Evolutionary conservation across 345 rosid genomes (phyloP).

Genomic region (Noccaea bulbosa): DNA sequence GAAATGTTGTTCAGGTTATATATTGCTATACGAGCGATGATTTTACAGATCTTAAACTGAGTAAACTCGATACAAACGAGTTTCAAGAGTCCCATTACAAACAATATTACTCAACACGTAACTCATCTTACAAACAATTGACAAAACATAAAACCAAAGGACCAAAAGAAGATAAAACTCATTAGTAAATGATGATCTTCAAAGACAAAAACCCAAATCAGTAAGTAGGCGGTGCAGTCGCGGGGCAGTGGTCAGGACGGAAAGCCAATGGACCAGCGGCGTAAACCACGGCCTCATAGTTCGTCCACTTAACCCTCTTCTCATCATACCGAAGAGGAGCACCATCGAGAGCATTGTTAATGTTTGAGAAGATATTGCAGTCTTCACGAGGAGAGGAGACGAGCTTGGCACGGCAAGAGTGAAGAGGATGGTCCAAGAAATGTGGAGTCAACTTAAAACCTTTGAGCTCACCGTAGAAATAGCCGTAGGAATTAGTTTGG

Average conservation of each 20-base stretch:
- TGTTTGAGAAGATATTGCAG: conserved; percentile 70
- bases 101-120: conserved; percentile 35
- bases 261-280: conserved; percentile 91
- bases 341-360: conserved; percentile 74
- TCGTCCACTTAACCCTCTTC: conserved; percentile 52
- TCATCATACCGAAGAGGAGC: conserved; percentile 61
- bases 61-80: conserved; percentile 21
- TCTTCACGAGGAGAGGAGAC: conserved; percentile 68
- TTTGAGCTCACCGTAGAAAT: conserved; percentile 75
- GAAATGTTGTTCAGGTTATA: conserved; percentile 14
- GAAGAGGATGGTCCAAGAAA: conserved; percentile 81
- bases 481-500: conserved; percentile 58
- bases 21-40: conserved; percentile 16
- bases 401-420: conserved; percentile 72
- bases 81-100: conserved; percentile 27
- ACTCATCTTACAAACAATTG: conserved; percentile 32
- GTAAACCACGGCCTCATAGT: conserved; percentile 61
- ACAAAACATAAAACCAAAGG: conserved; percentile 22
- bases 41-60: conserved; percentile 21
- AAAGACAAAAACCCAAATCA: conserved; percentile 20
- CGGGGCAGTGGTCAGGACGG: conserved; percentile 67
- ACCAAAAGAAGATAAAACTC: conserved; percentile 6
- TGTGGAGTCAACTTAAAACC: conserved; percentile 53
- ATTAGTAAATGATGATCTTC: conserved; percentile 19
- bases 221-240: conserved; percentile 45